Percentiles rank a stretch among this genome's conserved stretches.
phyloP scores from a whole-genome alignment of 352 stramenopile genomes.

The Stramenopiles sp. region DNA sequence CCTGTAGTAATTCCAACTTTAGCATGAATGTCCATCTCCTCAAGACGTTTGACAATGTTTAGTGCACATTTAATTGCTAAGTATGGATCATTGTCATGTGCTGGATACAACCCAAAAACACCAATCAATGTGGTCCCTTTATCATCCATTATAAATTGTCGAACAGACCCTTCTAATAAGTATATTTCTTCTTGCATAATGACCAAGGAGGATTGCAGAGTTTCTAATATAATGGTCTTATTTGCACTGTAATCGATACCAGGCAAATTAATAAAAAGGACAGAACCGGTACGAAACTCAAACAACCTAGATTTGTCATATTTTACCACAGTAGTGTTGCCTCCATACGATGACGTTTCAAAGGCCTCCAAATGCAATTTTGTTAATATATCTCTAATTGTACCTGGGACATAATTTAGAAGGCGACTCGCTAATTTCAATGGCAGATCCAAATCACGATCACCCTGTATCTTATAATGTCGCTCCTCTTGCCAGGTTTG shows the following conservation, averaged over 20 bases:
- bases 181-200: conserved; percentile 12
- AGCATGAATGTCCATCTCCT: no score
- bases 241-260: conserved; percentile 41
- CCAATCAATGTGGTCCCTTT: conserved; percentile 52
- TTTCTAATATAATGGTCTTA: neutral
- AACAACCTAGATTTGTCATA: conserved; percentile 37
- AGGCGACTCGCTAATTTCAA: no score
- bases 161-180: conserved; percentile 27
- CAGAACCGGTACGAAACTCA: no score
- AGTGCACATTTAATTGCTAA: no score
- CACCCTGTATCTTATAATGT: no score
- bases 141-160: conserved; percentile 59
- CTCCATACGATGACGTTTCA: conserved; percentile 26
- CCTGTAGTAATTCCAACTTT: no score
- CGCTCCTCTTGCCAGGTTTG: conserved; percentile 19
- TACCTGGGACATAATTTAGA: no score
- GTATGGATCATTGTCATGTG: conserved; percentile 62
- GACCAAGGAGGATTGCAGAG: conserved; percentile 1
- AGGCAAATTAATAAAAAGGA: no score
- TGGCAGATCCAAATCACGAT: no score
- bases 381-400: no score
- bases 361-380: conserved; percentile 38
- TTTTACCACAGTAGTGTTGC: conserved; percentile 33
- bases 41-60: no score
- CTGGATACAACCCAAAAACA: conserved; percentile 42